Evolutionary conservation across 1,139 yeast genomes (phyloP).

Genomic region (Ogataea hybrid): DNA sequence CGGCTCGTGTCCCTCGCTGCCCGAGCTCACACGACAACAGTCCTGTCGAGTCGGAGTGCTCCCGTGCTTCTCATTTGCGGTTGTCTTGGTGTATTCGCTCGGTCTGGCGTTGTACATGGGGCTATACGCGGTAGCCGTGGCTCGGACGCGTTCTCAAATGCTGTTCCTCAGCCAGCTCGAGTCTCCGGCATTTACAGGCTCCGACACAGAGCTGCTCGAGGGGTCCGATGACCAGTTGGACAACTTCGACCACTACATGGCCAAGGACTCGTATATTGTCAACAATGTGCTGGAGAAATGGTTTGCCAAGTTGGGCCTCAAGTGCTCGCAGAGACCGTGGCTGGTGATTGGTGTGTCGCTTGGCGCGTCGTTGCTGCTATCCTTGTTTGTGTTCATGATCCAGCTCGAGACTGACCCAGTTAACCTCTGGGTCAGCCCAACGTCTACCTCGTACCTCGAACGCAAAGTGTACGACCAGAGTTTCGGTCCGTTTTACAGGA

Average conservation of each 20-base stretch:
- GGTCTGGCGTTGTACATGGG: conserved; percentile 38
- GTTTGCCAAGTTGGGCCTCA: conserved; percentile 50
- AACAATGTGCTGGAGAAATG: conserved; percentile 43
- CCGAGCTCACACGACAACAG: conserved; percentile 37
- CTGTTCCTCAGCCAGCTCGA: conserved; percentile 16
- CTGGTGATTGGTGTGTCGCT: conserved; percentile 48
- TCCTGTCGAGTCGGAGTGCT: conserved; percentile 58
- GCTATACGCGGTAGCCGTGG: conserved; percentile 37
- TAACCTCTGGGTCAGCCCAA: conserved; percentile 84
- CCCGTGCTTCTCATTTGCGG: conserved; percentile 71
- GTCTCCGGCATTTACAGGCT: conserved; percentile 11
- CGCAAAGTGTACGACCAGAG: conserved; percentile 69
- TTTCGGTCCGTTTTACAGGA: conserved; percentile 91
- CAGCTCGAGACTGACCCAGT: conserved; percentile 77
- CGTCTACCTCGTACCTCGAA: conserved; percentile 69
- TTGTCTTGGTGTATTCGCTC: conserved; percentile 48
- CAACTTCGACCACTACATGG: conserved; percentile 18
- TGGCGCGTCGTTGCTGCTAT: conserved; percentile 42
- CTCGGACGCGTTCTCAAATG: conserved; percentile 18
- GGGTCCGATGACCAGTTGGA: conserved; percentile 19
- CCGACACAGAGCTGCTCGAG: conserved; percentile 10
- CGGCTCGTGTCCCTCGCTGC: conserved; percentile 69
- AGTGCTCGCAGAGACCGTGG: conserved; percentile 60
- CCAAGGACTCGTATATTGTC: conserved; percentile 37
- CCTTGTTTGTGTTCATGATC: conserved; percentile 53